These are phyloP conservation scores for Solanum tarijense DNA, from an alignment of 257 asterid species.

Conservation along the genomic window DNA sequence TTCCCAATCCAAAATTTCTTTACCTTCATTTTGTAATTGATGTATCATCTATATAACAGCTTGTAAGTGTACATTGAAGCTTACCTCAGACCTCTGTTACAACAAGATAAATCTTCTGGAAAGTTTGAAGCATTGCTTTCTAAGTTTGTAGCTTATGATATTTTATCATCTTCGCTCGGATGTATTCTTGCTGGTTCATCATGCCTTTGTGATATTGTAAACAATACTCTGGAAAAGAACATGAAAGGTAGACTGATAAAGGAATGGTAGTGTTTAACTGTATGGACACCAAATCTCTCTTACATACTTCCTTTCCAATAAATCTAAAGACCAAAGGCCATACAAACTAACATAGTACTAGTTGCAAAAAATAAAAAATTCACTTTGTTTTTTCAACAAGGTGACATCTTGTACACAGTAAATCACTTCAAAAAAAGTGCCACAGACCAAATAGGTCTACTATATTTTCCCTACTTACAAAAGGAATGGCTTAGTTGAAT, in stretches of 20 bases:
- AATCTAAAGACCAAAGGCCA: constrained; percentile 3
- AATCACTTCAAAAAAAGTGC: neutral
- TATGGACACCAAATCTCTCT: neutral
- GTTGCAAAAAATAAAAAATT: neutral
- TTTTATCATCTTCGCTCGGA: neutral
- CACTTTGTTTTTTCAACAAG: neutral
- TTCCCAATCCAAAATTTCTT: neutral
- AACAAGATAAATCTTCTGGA: neutral
- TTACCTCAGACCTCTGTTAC: constrained; percentile 13
- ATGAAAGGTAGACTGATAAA: neutral
- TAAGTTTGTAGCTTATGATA: neutral
- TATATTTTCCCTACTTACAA: constrained; percentile 12
- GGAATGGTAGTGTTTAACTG: neutral
- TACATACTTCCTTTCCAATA: neutral
- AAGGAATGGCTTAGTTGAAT: neutral
- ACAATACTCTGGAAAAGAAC: neutral
- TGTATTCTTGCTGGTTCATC: neutral
- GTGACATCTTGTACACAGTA: neutral
- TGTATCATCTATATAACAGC: constrained; percentile 22
- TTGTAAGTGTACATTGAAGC: constrained; percentile 48
- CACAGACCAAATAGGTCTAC: neutral
- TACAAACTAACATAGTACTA: neutral
- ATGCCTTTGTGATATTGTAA: neutral
- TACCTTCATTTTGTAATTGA: constrained; percentile 8
- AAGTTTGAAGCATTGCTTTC: neutral